Evolutionary conservation across 2,329 filamentous ascomycete genomes (phyloP).

Genomic region (Dichotomopilus funicola): DNA sequence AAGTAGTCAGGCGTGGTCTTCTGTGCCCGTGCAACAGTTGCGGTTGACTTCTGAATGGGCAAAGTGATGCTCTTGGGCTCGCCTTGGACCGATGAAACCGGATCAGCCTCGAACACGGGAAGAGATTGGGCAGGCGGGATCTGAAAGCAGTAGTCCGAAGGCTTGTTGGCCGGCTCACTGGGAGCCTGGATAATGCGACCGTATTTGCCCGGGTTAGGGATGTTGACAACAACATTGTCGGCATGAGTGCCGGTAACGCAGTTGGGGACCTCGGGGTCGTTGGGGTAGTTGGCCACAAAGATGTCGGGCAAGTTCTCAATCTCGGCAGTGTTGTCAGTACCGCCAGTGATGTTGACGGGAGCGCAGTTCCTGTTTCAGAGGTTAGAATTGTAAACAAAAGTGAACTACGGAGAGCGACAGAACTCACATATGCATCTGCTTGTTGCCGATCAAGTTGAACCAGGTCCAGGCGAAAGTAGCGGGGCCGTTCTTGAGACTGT

Average conservation of each 20-base stretch:
- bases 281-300: slow-evolving; percentile 51
- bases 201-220: slow-evolving; percentile 46
- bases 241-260: slow-evolving; percentile 37
- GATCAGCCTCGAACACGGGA: slow-evolving; percentile 11
- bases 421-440: slow-evolving; percentile 56
- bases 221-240: slow-evolving; percentile 42
- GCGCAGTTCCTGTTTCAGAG: slow-evolving; percentile 44
- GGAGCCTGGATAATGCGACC: slow-evolving; percentile 14
- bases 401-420: not conserved
- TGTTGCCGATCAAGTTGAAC: slow-evolving; percentile 55
- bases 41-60: too few species aligned
- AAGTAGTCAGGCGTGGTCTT: too few species aligned
- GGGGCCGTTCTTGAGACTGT: slow-evolving; percentile 18
- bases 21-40: too few species aligned
- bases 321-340: slow-evolving; percentile 26
- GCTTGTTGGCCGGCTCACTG: slow-evolving; percentile 6
- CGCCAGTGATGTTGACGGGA: slow-evolving; percentile 42
- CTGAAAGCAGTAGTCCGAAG: slow-evolving; percentile 10
- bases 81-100: too few species aligned
- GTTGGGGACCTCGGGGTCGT: slow-evolving; percentile 17
- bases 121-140: slow-evolving; percentile 7
- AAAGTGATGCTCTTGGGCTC: too few species aligned
- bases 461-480: slow-evolving; percentile 50
- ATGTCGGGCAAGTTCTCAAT: slow-evolving; percentile 44
- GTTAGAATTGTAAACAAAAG: not conserved